Base-by-base conservation (phyloP, 2,329 filamentous ascomycete genomes). In the Aspergillus terreus region DNA sequence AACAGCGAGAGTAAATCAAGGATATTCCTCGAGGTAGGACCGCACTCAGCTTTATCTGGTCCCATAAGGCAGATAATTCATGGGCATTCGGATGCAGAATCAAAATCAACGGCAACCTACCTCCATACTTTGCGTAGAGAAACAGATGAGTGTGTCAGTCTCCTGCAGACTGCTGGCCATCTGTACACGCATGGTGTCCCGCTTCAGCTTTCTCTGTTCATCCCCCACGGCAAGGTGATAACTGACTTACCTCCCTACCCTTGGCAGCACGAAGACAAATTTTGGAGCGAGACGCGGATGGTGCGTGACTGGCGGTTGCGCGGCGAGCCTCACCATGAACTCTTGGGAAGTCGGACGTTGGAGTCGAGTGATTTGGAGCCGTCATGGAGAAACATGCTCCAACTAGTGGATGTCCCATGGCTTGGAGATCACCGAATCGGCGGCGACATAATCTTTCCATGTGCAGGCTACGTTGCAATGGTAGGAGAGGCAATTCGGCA, bases 351-450 rank as follows among this genome's bases (percentile, higher is more conserved):
- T 4, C 61, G 58, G 1, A 56, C 58, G 9, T 30, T 61, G 5
- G 66, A 66, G 17, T 60, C 58, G 11, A 60, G 59, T 6, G 46
- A 53, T 0, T 32, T 60, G 10, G 58, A 61, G 11, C 62, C 64
- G 1, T 53, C 55, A 6, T 69, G 66, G 66, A 50, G 66, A 3
- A 65, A 69, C 32, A 21, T 61, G 6, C 46, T 71, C 1, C 52
- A 58, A 0, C 36, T 65, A 0, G 49, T 55, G 1, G 57, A 68
- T 35, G 54, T 63, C 0, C 55, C 65, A 0, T 71, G 69, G 68
- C 48, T 71, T 9, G 38, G 43, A 1, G 65, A 70, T 21, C 68
- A 71, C 51, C 45, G 57, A 2, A 50, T 69, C 10, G 47, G 56
- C 19, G 54, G 42, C 0, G 47, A 60, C 2, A 49, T 61, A 11